Base-by-base conservation (phyloP, 78 protist genomes). In the Isochrysis galbana region DNA sequence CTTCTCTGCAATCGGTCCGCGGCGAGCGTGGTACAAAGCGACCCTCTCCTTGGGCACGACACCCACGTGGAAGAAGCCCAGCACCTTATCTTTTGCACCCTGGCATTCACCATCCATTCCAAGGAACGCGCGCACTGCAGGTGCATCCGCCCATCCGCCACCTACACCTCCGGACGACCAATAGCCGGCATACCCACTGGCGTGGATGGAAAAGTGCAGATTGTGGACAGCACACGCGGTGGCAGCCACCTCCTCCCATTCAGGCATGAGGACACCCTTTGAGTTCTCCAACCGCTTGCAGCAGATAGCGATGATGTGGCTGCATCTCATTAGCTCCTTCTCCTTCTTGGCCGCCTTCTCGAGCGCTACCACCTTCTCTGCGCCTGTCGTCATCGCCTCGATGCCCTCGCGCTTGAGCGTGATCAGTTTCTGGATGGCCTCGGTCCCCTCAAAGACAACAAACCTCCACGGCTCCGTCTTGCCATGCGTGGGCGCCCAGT, bases 401-500 rank as follows among this genome's bases (percentile, higher is more conserved):
- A 17, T 26, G 61, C 41, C 54, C 1, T 3, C 45, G 5, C 32
- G 89, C 89, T 48, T 84, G 26, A n/a, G 22, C 38, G 47, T 14
- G 36, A 34, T 19, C 38, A 84, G 42, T 29, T 83, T 14, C 54
- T 46, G 41, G 54, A 29, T 42, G 29, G 19, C 38, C 34, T 22
- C 38, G 10, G 39, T 54, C 19, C 67, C 89, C 19, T 32, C 67
- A 44, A 84, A 48, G 74, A 84, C 89, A 26, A 44, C 54, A 26
- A 84, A 88, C n/a, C 91, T 29, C 91, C 91, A 88, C n/a, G 91
- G 78, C 91, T 88, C 91, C 44, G 91, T 88, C 70, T 88, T 88
- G 32, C 91, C 91, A n/a, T 88, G 91, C 70, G 91, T 88, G n/a
- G 91, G 91, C 78, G 91, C 91, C 91, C 91, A 88, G 77, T 88